A percentile compares a stretch with the other conserved stretches of the same genome.
Conservation (phyloP, 805 yeast genomes). For the Lipomyces kockii region DNA sequence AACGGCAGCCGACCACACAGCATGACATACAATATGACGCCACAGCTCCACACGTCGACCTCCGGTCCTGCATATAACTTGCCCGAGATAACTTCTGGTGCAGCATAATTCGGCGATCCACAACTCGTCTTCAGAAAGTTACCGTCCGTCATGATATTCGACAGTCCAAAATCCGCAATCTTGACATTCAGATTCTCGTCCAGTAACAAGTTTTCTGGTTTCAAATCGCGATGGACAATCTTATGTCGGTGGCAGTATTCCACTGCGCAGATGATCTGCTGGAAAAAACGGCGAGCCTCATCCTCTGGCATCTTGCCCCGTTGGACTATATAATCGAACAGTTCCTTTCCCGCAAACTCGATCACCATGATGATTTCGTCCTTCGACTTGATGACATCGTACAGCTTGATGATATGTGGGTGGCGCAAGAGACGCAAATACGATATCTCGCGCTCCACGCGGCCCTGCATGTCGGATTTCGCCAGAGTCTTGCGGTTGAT, state of each 20-base stretch:
- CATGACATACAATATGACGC: slow-evolving; percentile 94
- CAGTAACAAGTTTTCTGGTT: slow-evolving; percentile 88
- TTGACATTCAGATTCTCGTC: slow-evolving; percentile 91
- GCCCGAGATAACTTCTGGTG: slow-evolving; percentile 95
- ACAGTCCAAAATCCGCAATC: slow-evolving; percentile 94
- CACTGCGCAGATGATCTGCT: slow-evolving; percentile 94
- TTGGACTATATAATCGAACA: slow-evolving; percentile 93
- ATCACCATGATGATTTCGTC: slow-evolving; percentile 97
- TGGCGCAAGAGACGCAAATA: slow-evolving; percentile 86
- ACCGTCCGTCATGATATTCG: slow-evolving; percentile 97
- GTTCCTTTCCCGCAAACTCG: slow-evolving; percentile 94
- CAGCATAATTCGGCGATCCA: slow-evolving; percentile 97
- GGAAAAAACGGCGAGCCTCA: slow-evolving; percentile 92
- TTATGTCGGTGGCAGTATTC: slow-evolving; percentile 96
- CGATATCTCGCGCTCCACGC: slow-evolving; percentile 92
- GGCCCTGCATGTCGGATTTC: slow-evolving; percentile 95
- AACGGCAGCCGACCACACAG: slow-evolving; percentile 93
- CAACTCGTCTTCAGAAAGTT: slow-evolving; percentile 92
- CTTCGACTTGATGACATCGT: slow-evolving; percentile 92
- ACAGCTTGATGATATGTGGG: slow-evolving; percentile 93
- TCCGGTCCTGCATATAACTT: slow-evolving; percentile 97
- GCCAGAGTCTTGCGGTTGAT: slow-evolving; percentile 91
- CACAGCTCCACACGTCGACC: slow-evolving; percentile 97
- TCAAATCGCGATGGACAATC: slow-evolving; percentile 94
- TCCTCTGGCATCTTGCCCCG: slow-evolving; percentile 87